phyloP scores from a whole-genome alignment of 2,329 filamentous ascomycete genomes.

The Cercospora sojina region DNA sequence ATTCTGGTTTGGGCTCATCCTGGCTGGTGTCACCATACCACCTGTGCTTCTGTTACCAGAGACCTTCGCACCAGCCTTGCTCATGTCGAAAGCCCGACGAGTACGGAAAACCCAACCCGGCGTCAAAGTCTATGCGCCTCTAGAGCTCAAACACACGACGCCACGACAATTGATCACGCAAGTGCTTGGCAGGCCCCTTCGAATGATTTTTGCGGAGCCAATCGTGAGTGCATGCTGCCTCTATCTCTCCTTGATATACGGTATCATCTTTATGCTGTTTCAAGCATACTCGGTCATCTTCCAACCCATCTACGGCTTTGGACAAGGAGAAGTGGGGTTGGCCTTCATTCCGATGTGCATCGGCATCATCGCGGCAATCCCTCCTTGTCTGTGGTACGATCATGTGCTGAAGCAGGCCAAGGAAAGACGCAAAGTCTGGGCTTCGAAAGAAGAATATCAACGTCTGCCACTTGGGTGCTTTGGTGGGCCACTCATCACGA shows the following conservation, averaged over 20 bases:
- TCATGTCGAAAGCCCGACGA: slow-evolving; percentile 48
- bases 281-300: slow-evolving; percentile 22
- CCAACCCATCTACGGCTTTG: slow-evolving; percentile 20
- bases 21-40: slow-evolving; percentile 15
- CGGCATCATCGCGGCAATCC: slow-evolving; percentile 15
- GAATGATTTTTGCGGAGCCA: slow-evolving; percentile 67
- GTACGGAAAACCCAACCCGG: slow-evolving; percentile 56
- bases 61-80: slow-evolving; percentile 44
- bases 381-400: slow-evolving; percentile 20
- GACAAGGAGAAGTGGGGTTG: slow-evolving; percentile 18
- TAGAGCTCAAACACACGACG: slow-evolving; percentile 60
- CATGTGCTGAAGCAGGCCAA: slow-evolving; percentile 15
- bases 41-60: slow-evolving; percentile 40
- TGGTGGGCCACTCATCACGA: slow-evolving; percentile 60
- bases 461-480: slow-evolving; percentile 67
- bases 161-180: slow-evolving; percentile 61
- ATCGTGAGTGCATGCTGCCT: slow-evolving; percentile 70
- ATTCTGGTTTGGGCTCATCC: slow-evolving; percentile 23
- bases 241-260: slow-evolving; percentile 62
- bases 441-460: slow-evolving; percentile 60
- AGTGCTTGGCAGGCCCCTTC: slow-evolving; percentile 65
- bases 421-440: slow-evolving; percentile 47
- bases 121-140: slow-evolving; percentile 55
- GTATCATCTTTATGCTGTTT: slow-evolving; percentile 55
- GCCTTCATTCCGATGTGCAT: slow-evolving; percentile 21